Evolutionary conservation across 352 stramenopile species (phyloP), one percentile per base, ranked within the genome.

Genomic region (Pythium guiyangense): DNA sequence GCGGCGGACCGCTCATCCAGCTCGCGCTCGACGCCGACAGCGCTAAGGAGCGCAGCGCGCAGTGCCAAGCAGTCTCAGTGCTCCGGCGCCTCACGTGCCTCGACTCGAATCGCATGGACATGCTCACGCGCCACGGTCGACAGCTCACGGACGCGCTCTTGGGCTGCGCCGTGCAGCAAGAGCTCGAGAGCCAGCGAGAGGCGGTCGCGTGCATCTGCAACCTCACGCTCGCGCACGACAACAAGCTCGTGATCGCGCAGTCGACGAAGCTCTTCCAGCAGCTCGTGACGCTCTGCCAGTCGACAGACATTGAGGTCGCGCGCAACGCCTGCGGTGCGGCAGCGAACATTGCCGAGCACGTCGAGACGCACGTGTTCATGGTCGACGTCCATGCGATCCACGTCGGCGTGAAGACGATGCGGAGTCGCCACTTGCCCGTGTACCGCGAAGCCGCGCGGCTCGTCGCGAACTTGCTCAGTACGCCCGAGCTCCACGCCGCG

Each of bases 381-480:
- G 75, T 94, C 2, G 77, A 97, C 53, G 70, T 86, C 14, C 85
- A 96, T 42, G 83, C 84, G 18, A 73, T 98, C n/a, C 88, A 96
- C 55, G 84, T 92, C 5, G 75, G 86, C 31, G 74, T 94, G 27
- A 92, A 88, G 50, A 69, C 96, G 34, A 96, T 97, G 79, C 80
- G 92, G 14, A 94, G 80, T 51, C 71, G 87, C 20, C 92, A 97
- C 49, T 49, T 97, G 15, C 77, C 84, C 22, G 87, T 98, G 18
- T 96, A 96, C 44, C 85, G 96, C 54, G 96, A 99, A 72, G 90
- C 95, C 0, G 80, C 81, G 4, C 92, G 96, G 47, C 77, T 91
- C 15, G 59, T 97, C 5, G 77, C 90, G 12, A 98, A 98, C 59
- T 60, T 98, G 51, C 56, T 98, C 35, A 87, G 72, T 9, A 96